Evolutionary conservation across 2,329 filamentous ascomycete genomes (phyloP).

Genomic region (Aspergillus sp.): DNA sequence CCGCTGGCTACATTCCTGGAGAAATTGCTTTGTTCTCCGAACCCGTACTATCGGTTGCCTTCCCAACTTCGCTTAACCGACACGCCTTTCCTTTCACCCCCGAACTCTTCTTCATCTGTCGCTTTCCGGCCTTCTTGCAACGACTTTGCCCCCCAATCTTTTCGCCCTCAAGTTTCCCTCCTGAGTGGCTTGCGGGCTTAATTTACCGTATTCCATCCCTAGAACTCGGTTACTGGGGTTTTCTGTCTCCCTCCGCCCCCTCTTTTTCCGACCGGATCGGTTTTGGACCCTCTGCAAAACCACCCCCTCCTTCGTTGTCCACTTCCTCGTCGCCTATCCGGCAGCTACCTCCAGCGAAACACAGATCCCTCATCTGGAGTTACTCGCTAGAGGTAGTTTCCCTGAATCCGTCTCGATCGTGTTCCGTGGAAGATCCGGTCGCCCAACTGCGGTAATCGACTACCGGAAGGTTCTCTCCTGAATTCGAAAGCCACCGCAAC

Average conservation of each 20-base stretch:
- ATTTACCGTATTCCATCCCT: slow-evolving; percentile 3
- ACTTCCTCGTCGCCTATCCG: slow-evolving; percentile 18
- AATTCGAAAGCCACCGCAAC: slow-evolving; percentile 13
- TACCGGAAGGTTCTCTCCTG: slow-evolving; percentile 9
- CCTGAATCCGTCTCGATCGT: slow-evolving; percentile 6
- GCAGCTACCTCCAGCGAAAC: slow-evolving; percentile 39
- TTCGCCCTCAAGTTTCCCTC: slow-evolving; percentile 5
- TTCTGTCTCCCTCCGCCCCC: slow-evolving; percentile 3
- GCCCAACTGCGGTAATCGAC: slow-evolving; percentile 9
- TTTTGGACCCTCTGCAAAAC: slow-evolving; percentile 12
- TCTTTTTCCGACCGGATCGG: slow-evolving; percentile 4
- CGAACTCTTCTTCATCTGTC: slow-evolving; percentile 11
- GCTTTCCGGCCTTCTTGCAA: slow-evolving; percentile 6
- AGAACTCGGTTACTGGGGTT: neutral
- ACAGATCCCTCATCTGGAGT: slow-evolving; percentile 37
- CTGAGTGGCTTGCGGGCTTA: slow-evolving; percentile 2
- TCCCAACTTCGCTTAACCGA: slow-evolving; percentile 19
- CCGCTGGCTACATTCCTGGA: slow-evolving; percentile 15
- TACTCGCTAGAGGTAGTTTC: slow-evolving; percentile 38
- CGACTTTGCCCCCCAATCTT: slow-evolving; percentile 10
- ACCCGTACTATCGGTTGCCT: slow-evolving; percentile 14
- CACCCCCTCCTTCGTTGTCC: slow-evolving; percentile 14
- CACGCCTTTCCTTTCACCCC: slow-evolving; percentile 10
- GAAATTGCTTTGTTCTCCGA: slow-evolving; percentile 17
- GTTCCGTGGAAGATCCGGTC: neutral